These are phyloP conservation scores for Fragaria vesca DNA, from an alignment of 306 rosid genomes.

Conservation along the genomic window DNA sequence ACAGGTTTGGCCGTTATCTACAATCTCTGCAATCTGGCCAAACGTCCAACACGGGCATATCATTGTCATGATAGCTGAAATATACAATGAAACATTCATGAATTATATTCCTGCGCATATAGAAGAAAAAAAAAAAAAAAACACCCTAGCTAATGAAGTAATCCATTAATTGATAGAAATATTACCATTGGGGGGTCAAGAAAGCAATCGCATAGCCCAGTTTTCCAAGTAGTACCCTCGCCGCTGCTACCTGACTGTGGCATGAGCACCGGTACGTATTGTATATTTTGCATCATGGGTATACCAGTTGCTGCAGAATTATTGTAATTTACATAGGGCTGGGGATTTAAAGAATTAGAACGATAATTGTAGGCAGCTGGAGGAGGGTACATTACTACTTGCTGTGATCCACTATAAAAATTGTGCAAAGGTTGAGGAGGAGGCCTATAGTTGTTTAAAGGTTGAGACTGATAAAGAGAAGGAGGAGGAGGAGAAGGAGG, in stretches of 20 bases:
- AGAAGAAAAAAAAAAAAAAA: not conserved
- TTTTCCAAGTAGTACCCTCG: slow-evolving; percentile 5
- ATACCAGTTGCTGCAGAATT: slow-evolving; percentile 11
- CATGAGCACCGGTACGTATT: slow-evolving; percentile 2
- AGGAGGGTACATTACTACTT: slow-evolving; percentile 8
- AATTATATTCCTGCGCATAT: not conserved
- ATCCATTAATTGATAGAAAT: not conserved
- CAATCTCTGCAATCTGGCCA: slow-evolving; percentile 19
- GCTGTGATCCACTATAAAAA: not conserved
- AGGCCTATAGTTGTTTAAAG: not conserved
- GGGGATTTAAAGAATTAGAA: not conserved
- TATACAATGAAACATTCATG: not conserved
- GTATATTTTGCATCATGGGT: slow-evolving; percentile 8
- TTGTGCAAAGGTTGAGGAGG: not conserved
- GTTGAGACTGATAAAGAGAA: not conserved
- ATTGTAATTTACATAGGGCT: not conserved
- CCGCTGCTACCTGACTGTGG: not conserved
- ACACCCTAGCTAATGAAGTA: not conserved
- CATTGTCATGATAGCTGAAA: slow-evolving; percentile 12
- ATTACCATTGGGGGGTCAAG: not conserved
- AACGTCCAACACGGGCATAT: slow-evolving; percentile 18
- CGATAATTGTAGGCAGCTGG: slow-evolving; percentile 16
- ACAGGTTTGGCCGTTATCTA: slow-evolving; percentile 11
- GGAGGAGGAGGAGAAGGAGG: not conserved
- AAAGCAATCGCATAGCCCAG: slow-evolving; percentile 3